Evolutionary conservation across 2,329 filamentous ascomycete genomes (phyloP), one percentile per base, ranked within the genome.

Genomic region (Penicillium sp.): DNA sequence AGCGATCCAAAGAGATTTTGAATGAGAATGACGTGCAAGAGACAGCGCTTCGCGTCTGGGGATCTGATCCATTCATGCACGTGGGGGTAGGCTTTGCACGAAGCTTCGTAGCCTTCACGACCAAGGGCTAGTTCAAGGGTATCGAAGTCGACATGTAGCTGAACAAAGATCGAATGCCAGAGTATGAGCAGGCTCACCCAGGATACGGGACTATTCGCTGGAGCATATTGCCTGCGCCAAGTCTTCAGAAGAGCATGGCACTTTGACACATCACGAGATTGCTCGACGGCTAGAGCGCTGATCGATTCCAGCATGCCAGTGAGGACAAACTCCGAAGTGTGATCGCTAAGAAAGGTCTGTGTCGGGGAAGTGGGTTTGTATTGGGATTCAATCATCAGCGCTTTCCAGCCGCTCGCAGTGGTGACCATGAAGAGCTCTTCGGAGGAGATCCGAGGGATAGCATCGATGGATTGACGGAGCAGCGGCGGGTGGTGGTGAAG

Each of bases 141-240:
- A 36, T 70, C 60, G 24, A 70, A 60, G 39, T 71, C 66, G 2
- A 61, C 62, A 41, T 65, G 61, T 1, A 70, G 48, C 5, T 50
- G 57, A 40, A 71, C 69, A 34, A 62, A 68, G 7, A 66, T 58
- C 0, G 61, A 63, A 41, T 71, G 68, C 68, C 68, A 71, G 18
- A 70, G 57, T 7, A 68, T 64, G 9, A 61, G 60, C 8, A 70
- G 53, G 45, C 34, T 36, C 13, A n/a, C 6, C 34, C 34, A 36
- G 34, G 34, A 36, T n/a, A n/a, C 4, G 34, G 13, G 34, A 13
- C n/a, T 16, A n/a, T n/a, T n/a, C 13, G 13, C 11, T n/a, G 13
- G 11, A 14, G 34, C 14, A n/a, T 36, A n/a, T 36, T 36, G 34
- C 13, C 3, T 36, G 13, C n/a, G n/a, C 34, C 34, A 36, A 14